Evolutionary conservation across 331 rosid genomes (phyloP).

Genomic region (Erythrophleum ivorense): DNA sequence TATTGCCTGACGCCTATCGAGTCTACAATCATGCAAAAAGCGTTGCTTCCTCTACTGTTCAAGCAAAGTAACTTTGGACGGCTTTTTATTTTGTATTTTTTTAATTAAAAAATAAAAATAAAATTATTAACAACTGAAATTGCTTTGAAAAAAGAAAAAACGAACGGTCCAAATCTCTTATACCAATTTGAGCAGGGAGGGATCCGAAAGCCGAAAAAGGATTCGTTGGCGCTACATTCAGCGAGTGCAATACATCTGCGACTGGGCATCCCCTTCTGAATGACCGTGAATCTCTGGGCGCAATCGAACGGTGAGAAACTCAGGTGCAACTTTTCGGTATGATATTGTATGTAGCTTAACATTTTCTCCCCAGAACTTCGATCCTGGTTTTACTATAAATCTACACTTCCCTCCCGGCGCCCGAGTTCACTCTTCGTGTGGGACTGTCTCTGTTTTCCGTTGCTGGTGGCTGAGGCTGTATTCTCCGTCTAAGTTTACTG

Average conservation of each 20-base stretch:
- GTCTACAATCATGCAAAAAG: not conserved
- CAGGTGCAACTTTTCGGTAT: not conserved
- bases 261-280: not conserved
- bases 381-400: slow-evolving; percentile 34
- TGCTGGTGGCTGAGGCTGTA: slow-evolving; percentile 2
- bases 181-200: too few relatives aligned
- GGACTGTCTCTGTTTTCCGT: not conserved
- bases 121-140: too few relatives aligned
- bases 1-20: not conserved
- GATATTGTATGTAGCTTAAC: not conserved
- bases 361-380: not conserved
- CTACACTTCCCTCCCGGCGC: not conserved
- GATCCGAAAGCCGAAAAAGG: not conserved
- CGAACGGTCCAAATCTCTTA: too few relatives aligned
- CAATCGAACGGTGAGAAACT: not conserved
- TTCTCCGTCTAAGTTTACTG: slow-evolving; percentile 29
- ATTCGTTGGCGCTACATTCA: not conserved
- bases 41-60: too few relatives aligned
- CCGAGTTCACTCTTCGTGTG: slow-evolving; percentile 1
- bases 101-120: too few relatives aligned
- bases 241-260: not conserved
- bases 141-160: too few relatives aligned
- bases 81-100: too few relatives aligned
- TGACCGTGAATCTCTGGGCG: not conserved
- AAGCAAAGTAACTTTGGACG: too few relatives aligned